Percentiles rank a stretch among this genome's conserved stretches.
phyloP scores from a whole-genome alignment of 2,329 filamentous ascomycete genomes.

The Fusarium mexicanum region DNA sequence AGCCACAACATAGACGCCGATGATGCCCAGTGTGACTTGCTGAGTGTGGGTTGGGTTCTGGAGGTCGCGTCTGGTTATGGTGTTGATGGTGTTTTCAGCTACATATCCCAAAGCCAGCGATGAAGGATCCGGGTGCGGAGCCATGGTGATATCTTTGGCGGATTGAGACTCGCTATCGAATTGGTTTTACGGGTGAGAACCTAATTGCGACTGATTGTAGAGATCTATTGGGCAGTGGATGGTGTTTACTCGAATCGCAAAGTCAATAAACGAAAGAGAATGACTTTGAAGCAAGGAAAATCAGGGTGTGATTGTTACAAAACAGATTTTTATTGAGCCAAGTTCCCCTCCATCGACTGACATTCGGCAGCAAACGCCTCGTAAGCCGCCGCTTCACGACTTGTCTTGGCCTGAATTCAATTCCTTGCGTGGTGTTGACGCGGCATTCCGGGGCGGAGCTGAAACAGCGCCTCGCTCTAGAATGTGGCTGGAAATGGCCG shows the following conservation, averaged over 20 bases:
- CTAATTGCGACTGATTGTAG: neutral
- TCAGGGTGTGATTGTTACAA: neutral
- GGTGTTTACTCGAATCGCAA: constrained; percentile 5
- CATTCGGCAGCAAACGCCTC: constrained; percentile 25
- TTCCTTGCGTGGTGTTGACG: constrained; percentile 37
- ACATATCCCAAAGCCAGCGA: constrained; percentile 14
- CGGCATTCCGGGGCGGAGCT: constrained; percentile 44
- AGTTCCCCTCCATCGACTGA: neutral
- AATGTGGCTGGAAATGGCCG: constrained; percentile 36
- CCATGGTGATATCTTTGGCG: constrained; percentile 17
- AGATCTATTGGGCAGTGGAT: neutral
- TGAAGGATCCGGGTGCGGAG: constrained; percentile 30
- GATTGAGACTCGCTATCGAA: neutral
- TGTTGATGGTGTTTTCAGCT: constrained; percentile 17
- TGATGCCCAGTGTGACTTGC: constrained; percentile 74
- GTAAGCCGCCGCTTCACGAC: constrained; percentile 32
- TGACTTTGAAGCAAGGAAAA: neutral
- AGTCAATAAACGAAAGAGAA: constrained; percentile 12
- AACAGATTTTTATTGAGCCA: neutral
- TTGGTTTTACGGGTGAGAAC: neutral
- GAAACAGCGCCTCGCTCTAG: constrained; percentile 40
- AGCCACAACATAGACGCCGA: constrained; percentile 75
- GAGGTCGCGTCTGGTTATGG: constrained; percentile 62
- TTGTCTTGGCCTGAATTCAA: constrained; percentile 31
- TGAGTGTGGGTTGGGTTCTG: constrained; percentile 72